Base-by-base conservation (phyloP, 306 rosid species). In the Casuarina cunninghamiana region DNA sequence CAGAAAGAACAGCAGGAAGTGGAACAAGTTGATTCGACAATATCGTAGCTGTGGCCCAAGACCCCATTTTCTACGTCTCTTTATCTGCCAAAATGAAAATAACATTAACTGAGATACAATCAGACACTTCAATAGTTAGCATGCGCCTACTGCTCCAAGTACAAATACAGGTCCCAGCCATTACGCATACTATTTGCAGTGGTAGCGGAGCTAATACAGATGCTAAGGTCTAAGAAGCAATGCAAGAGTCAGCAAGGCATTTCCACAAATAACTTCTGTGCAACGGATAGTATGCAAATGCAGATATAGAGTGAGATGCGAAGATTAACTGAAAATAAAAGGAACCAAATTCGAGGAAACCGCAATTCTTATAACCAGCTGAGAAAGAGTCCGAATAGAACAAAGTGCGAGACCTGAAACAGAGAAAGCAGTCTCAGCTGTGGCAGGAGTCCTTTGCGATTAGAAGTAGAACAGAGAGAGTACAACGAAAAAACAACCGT, bases 21-120 rank as follows among this genome's bases (percentile, higher is more conserved):
- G 75, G 80, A 73, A 84, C 45, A 78, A 60, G 63, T 15, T 73
- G 78, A 85, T 44, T 72, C 32, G 76, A 71, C 53, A 81, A 21
- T 69, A 79, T 75, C 39, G 83, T 79, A 44, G 85, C 16, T 44
- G 77, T 44, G 69, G 86, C 77, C 86, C 79, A 79, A 76, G 80
- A 84, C 72, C 48, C 78, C 91, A 90, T 90, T 38, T 71, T 75
- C 68, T 17, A 61, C 5, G 71, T 38, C 75, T 77, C 77, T 72
- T 81, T 69, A 88, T 72, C 71, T 44, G 54, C 45, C 5, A 58
- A 55, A 11, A 32, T 3, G 42, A 21, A 32, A 9, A 70, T 58
- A 10, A 70, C 32, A 69, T 43, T 46, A 26, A 71, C 61, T 19
- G 17, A 53, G 46, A 17, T 12, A 50, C n/a, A 11, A 44, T n/a